These are phyloP conservation scores for Epichloe gansuensis DNA, from an alignment of 2,329 filamentous ascomycete genomes.

Conservation along the genomic window DNA sequence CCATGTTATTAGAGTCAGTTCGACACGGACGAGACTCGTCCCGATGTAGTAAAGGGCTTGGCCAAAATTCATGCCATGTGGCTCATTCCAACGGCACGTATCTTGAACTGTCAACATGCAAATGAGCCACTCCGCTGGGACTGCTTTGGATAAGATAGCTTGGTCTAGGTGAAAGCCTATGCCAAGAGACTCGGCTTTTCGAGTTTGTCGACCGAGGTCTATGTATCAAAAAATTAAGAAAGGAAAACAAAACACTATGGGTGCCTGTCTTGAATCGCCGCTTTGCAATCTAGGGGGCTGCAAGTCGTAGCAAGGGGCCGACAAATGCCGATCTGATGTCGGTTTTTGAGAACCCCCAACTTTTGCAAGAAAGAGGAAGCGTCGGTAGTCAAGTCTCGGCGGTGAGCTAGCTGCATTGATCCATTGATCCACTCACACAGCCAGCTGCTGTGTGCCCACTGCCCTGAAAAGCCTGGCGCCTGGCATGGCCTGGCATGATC, in stretches of 20 bases:
- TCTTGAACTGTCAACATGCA: background rate
- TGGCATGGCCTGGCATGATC: slow-evolving; percentile 2
- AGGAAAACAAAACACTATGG: background rate
- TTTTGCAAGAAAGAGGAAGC: no score
- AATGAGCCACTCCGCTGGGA: background rate
- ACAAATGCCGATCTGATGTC: background rate
- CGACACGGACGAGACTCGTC: background rate
- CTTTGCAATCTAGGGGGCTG: background rate
- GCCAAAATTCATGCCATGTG: background rate
- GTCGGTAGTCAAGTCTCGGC: no score
- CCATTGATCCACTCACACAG: background rate
- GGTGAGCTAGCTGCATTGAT: background rate
- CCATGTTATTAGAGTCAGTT: background rate
- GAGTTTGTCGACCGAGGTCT: background rate
- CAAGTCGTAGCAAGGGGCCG: slow-evolving; percentile 3
- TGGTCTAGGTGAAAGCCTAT: no score
- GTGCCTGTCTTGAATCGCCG: background rate
- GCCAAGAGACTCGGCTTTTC: background rate
- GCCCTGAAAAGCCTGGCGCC: no score
- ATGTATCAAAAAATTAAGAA: background rate
- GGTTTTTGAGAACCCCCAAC: no score
- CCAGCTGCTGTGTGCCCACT: background rate
- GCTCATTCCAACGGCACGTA: background rate
- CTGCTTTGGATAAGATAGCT: no score
- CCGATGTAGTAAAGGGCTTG: background rate